Conservation (phyloP, 371 early-diverging fungal species). For the Syncephalastrum sp. region DNA sequence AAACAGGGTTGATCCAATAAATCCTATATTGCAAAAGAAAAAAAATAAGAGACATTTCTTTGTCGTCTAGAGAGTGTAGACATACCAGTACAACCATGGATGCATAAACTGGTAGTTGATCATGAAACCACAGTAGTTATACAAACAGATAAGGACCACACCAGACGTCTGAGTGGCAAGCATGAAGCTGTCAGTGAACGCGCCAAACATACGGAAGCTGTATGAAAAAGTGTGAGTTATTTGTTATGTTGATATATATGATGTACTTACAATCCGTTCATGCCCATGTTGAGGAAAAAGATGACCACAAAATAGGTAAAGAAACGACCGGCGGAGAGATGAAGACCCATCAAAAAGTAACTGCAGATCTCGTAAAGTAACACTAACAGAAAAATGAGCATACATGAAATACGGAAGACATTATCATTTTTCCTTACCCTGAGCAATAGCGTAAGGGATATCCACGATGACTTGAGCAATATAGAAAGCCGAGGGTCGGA, state of each 20-base stretch:
- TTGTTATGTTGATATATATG: no score
- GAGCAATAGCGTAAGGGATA: constrained; percentile 32
- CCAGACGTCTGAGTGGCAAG: constrained; percentile 46
- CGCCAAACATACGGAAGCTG: constrained; percentile 46
- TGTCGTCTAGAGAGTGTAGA: not conserved
- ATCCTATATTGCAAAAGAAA: constrained; percentile 7
- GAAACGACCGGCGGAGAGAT: constrained; percentile 40
- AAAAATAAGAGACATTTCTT: not conserved
- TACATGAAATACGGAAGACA: constrained; percentile 8
- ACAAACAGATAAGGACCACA: constrained; percentile 33
- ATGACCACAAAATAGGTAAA: constrained; percentile 38
- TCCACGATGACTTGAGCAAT: constrained; percentile 56
- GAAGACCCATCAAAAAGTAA: constrained; percentile 44
- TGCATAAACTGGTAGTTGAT: constrained; percentile 29
- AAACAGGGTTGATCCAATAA: constrained; percentile 64
- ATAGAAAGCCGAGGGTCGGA: constrained; percentile 64
- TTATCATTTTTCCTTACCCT: constrained; percentile 31
- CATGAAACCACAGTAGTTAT: constrained; percentile 35
- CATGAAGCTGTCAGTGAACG: constrained; percentile 39
- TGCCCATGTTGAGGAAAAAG: constrained; percentile 30
- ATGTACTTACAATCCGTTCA: constrained; percentile 27
- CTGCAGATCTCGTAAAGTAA: constrained; percentile 42
- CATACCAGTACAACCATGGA: constrained; percentile 56
- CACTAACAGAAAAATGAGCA: constrained; percentile 50
- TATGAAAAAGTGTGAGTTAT: no score